A percentile compares a stretch with the other conserved stretches of the same genome.
Conservation (phyloP, 176 grass and related monocot species). For the Phoenix roebelenii region DNA sequence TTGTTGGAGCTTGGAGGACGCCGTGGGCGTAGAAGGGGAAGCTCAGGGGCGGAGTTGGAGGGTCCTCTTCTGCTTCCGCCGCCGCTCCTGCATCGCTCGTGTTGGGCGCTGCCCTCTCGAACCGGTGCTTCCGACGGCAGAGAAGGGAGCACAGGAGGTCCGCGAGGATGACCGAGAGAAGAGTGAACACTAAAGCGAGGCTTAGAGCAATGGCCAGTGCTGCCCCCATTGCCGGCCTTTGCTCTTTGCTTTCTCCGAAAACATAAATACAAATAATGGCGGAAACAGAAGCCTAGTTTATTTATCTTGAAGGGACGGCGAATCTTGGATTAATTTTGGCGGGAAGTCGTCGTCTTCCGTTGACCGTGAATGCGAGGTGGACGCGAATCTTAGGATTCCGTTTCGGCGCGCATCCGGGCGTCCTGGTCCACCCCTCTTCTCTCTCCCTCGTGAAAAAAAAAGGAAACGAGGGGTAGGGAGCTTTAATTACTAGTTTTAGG, state of each 20-base stretch:
- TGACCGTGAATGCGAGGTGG: too few species aligned
- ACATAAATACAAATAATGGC: too few species aligned
- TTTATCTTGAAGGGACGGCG: neutral
- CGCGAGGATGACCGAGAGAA: constrained; percentile 21
- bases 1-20: constrained; percentile 29
- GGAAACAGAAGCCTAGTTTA: neutral
- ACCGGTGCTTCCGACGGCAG: neutral
- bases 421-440: too few species aligned
- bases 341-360: constrained; percentile 25
- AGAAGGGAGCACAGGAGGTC: constrained; percentile 24
- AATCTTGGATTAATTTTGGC: constrained; percentile 10
- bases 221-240: constrained; percentile 23
- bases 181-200: constrained; percentile 26
- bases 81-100: neutral
- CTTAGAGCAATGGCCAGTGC: constrained; percentile 13
- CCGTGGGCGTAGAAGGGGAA: constrained; percentile 23
- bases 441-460: too few species aligned
- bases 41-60: constrained; percentile 3
- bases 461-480: too few species aligned
- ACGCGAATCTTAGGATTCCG: constrained; percentile 9
- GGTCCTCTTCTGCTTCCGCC: neutral
- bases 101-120: neutral
- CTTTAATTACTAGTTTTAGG: too few species aligned
- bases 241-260: neutral
- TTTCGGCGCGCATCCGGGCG: too few species aligned